Conservation (phyloP, 2,329 filamentous ascomycete species). For the Ceratocystis cubensis region DNA sequence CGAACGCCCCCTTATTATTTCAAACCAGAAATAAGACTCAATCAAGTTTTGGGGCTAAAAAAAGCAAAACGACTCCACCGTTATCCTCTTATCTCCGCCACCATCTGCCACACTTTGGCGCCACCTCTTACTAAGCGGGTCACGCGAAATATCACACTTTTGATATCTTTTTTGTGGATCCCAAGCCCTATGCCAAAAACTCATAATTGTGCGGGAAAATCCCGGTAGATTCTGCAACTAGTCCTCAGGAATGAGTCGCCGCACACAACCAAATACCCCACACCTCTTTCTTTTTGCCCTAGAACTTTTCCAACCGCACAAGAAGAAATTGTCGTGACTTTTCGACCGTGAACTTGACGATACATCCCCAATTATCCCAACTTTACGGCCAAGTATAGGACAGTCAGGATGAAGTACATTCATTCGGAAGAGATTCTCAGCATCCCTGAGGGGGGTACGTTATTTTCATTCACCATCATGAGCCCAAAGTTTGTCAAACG, state of each 20-base stretch:
- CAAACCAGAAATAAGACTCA: not conserved
- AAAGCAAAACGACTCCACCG: not conserved
- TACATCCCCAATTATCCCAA: slow-evolving; percentile 20
- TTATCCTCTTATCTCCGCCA: not conserved
- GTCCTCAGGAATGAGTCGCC: slow-evolving; percentile 17
- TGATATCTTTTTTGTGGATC: slow-evolving; percentile 14
- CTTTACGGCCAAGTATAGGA: slow-evolving; percentile 33
- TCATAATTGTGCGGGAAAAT: slow-evolving; percentile 20
- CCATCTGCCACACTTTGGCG: not conserved
- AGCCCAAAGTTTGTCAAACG: not conserved
- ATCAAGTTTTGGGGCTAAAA: not conserved
- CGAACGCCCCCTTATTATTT: not conserved
- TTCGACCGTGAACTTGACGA: slow-evolving; percentile 24
- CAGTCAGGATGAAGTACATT: slow-evolving; percentile 98
- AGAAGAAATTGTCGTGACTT: slow-evolving; percentile 29
- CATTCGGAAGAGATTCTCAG: slow-evolving; percentile 92
- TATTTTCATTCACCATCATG: slow-evolving; percentile 22
- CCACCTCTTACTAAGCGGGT: not conserved
- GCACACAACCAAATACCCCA: slow-evolving; percentile 21
- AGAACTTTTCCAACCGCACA: slow-evolving; percentile 36
- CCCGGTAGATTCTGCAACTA: slow-evolving; percentile 16
- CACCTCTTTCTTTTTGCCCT: slow-evolving; percentile 27
- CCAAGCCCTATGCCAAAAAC: slow-evolving; percentile 20
- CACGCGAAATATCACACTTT: slow-evolving; percentile 14
- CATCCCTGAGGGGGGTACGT: slow-evolving; percentile 94